phyloP scores from a whole-genome alignment of 139 green algal genomes.

The Micromonas pusilla region DNA sequence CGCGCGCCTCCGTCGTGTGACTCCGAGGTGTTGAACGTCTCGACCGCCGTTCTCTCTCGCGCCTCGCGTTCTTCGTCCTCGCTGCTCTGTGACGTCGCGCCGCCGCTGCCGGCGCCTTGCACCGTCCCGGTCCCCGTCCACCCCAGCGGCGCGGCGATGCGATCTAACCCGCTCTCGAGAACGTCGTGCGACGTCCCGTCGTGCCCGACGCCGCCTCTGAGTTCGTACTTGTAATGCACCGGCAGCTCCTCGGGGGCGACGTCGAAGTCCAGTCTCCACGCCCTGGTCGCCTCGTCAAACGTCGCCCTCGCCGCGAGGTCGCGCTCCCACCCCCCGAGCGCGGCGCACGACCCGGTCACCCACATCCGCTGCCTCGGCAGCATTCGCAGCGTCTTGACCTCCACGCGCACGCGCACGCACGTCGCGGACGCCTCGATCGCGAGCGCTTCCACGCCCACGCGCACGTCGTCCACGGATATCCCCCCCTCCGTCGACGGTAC shows the following conservation, averaged over 20 bases:
- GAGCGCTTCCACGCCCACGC: not conserved
- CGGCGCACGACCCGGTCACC: conserved; percentile 55
- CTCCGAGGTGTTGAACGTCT: too few species aligned
- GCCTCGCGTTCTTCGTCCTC: too few species aligned
- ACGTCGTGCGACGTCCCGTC: conserved; percentile 8
- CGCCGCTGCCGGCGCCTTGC: too few species aligned
- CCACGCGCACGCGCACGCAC: not conserved
- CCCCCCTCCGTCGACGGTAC: not conserved
- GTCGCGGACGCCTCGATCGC: not conserved
- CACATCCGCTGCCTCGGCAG: not conserved
- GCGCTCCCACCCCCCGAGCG: conserved; percentile 70
- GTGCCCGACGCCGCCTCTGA: conserved; percentile 29
- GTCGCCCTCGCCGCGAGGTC: conserved; percentile 40
- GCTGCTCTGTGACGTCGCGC: conserved; percentile 38
- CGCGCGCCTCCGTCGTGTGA: too few species aligned
- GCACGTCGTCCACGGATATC: not conserved
- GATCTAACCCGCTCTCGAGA: conserved; percentile 41
- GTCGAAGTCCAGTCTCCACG: conserved; percentile 49
- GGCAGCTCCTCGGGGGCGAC: conserved; percentile 59
- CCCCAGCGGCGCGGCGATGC: conserved; percentile 25
- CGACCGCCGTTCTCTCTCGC: too few species aligned
- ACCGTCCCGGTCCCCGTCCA: too few species aligned
- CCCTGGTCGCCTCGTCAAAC: not conserved
- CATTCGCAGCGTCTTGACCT: not conserved
- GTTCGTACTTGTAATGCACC: conserved; percentile 81